phyloP scores from a whole-genome alignment of 2,329 filamentous ascomycete genomes.

The Aschersonia sp. region DNA sequence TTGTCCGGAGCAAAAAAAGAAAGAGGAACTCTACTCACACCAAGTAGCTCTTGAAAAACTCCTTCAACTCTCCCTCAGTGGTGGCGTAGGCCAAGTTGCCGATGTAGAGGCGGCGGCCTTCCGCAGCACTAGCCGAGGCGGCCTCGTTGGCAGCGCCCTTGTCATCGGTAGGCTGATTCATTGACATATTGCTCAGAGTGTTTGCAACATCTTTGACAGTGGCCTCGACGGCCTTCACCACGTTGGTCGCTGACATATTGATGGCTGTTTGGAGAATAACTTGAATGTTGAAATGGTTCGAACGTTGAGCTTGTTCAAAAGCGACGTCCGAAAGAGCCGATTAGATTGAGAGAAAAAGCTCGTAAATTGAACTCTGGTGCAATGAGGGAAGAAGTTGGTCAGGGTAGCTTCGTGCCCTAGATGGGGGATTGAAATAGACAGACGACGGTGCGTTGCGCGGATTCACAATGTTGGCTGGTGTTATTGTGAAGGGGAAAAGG shows the following conservation, averaged over 20 bases:
- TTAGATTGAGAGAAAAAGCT: slow-evolving; percentile 16
- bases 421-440: slow-evolving; percentile 29
- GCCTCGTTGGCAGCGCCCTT: slow-evolving; percentile 65
- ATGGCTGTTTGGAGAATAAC: slow-evolving; percentile 33
- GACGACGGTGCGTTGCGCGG: slow-evolving; percentile 32
- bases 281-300: slow-evolving; percentile 20
- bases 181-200: slow-evolving; percentile 58
- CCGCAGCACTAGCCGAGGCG: slow-evolving; percentile 90
- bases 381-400: slow-evolving; percentile 40
- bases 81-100: slow-evolving; percentile 99
- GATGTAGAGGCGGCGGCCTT: slow-evolving; percentile 98
- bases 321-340: slow-evolving; percentile 28
- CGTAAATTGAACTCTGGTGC: slow-evolving; percentile 53
- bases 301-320: slow-evolving; percentile 19
- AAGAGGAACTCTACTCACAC: slow-evolving; percentile 54
- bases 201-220: slow-evolving; percentile 67
- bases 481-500: slow-evolving; percentile 20
- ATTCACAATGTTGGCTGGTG: slow-evolving; percentile 30
- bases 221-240: slow-evolving; percentile 50
- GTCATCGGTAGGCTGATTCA: slow-evolving; percentile 37
- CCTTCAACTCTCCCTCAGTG: slow-evolving; percentile 99
- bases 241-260: slow-evolving; percentile 66
- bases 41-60: slow-evolving; percentile 99
- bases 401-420: slow-evolving; percentile 92
- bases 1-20: no score